These are phyloP conservation scores for Starmerella cellae DNA, from an alignment of 805 yeast genomes.

Conservation along the genomic window DNA sequence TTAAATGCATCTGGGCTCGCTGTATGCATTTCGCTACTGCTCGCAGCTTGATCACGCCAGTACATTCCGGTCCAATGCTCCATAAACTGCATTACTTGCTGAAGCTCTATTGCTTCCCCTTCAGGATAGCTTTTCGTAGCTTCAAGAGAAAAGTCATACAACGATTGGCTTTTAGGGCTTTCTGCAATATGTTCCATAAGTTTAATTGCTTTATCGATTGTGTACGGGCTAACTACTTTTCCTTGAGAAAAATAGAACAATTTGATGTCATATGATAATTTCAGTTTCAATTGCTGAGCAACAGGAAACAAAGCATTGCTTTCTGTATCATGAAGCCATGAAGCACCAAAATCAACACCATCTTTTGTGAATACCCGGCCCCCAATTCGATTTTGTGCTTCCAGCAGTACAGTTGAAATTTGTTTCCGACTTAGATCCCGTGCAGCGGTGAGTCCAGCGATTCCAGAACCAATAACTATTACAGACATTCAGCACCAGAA, in stretches of 20 bases:
- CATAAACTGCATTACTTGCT: slow-evolving; percentile 24
- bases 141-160: slow-evolving; percentile 1
- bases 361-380: slow-evolving; percentile 46
- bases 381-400: slow-evolving; percentile 55
- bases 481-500: slow-evolving; percentile 31
- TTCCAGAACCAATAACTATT: slow-evolving; percentile 63
- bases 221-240: neutral
- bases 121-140: neutral
- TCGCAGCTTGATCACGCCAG: slow-evolving; percentile 52
- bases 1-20: slow-evolving; percentile 65
- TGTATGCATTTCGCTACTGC: slow-evolving; percentile 40
- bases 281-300: neutral
- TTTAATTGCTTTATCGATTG: slow-evolving; percentile 1
- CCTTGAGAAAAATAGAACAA: neutral
- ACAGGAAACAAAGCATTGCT: slow-evolving; percentile 39
- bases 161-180: neutral
- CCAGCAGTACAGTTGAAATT: slow-evolving; percentile 43
- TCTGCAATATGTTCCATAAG: neutral
- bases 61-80: slow-evolving; percentile 75
- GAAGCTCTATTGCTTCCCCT: neutral
- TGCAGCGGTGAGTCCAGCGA: slow-evolving; percentile 66
- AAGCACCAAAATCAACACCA: slow-evolving; percentile 66
- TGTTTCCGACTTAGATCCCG: slow-evolving; percentile 34
- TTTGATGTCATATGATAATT: slow-evolving; percentile 3
- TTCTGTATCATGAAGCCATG: slow-evolving; percentile 80